Base-by-base conservation (phyloP, 1,139 yeast species). In the Yarrowia galli region DNA sequence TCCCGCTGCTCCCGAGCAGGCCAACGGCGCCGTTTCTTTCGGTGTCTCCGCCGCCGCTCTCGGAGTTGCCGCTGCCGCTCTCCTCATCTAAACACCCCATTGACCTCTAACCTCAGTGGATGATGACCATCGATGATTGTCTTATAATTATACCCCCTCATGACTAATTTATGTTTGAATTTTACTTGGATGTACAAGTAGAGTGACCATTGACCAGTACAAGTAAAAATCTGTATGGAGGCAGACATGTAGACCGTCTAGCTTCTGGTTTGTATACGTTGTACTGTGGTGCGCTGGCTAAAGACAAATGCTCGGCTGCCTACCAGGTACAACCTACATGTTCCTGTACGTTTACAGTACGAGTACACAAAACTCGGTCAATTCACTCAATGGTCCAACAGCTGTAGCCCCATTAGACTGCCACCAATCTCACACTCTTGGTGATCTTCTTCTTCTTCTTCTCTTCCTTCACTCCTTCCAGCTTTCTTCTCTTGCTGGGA, bases 21-120 rank as follows among this genome's bases (percentile, higher is more conserved):
- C 64, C 64, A 58, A 58, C 64, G 67, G 66, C 18, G 45, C 51
- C 40, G 66, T 42, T 49, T 15, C 51, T 18, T 8, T 58, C 60
- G 68, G 68, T 22, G 60, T 49, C 23, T 63, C 65, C 22, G 60
- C 51, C 32, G 68, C 66, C 25, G 66, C 66, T 16, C 43, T 60
- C 56, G 64, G 64, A 13, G 49, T 58, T 25, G 64, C 64, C 28
- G 64, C 64, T 18, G 64, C 49, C 25, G 67, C 54, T 15, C 60
- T 53, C 35, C 60, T 53, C 38, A 38, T 53, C 23, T 53, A 53
- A 53, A n/a, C 60, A 28, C 3, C 16, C 28, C 16, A 36, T 45
- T 15, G 15, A 22, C 35, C 60, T 16, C 2, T 42, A 42, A 42
- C 45, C 23, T 9, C 45, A 9, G 10, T 42, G 20, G 22, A 13